Base-by-base conservation (phyloP, 2,329 filamentous ascomycete genomes). In the Pyrenochaeta sp. region DNA sequence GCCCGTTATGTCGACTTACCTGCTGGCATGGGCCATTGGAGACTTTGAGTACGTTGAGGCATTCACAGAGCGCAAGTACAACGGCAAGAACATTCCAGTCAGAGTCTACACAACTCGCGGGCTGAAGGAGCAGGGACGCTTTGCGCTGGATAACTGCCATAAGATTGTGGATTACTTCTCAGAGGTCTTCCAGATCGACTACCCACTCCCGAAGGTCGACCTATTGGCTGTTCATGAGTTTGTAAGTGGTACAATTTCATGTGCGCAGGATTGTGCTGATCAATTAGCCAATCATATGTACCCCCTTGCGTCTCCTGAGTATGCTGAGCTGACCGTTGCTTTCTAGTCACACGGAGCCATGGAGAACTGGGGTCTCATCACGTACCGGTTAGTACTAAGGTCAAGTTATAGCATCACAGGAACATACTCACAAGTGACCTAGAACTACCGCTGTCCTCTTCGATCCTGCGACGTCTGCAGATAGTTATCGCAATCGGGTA, bases 361-460 rank as follows among this genome's bases (percentile, higher is more conserved):
- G 93, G 93, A 98, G 84, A 98, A 98, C 79, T 98, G 94, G 94
- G 94, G 94, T 76, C 84, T 99, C 52, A 92, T 99, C 57, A 98
- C 95, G 32, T 99, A 98, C 81, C 87, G 93, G 77, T 78, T 22
- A 59, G 64, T 32, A 25, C n/a, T n/a, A 3, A 10, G 2, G 3
- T 39, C 36, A n/a, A 8, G 36, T 39, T 8, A 19, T 2, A 5
- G 5, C 36, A 19, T 3, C 15, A 5, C 36, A 39, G 36, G 15
- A 19, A 39, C 36, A 39, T 39, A 7, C 61, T 71, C 28, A 68
- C 39, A 24, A 39, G 4, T 2, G 10, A 13, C 3, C 8, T 46
- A 78, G 79, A 65, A 96, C 94, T 10, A 98, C 94, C 10, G 93
- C 95, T 50, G 90, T 99, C 28, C 85, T 99, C n/a, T 99, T 95